These are phyloP conservation scores for Leishmania martiniquensis DNA, from an alignment of 208 protist species.

Conservation along the genomic window DNA sequence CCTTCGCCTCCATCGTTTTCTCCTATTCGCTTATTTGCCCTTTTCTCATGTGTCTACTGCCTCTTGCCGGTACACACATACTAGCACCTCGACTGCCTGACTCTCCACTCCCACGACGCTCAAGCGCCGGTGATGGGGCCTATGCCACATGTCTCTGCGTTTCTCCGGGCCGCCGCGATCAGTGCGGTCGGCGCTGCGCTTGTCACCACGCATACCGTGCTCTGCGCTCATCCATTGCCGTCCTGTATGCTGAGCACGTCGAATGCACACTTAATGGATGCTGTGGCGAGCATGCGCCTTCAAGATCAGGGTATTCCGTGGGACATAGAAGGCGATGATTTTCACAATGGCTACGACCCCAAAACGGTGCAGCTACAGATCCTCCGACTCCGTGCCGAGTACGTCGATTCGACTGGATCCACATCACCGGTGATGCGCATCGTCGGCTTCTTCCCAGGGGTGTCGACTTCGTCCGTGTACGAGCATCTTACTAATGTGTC, in stretches of 20 bases:
- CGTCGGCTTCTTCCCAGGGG: conserved; percentile 54
- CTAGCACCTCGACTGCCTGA: no score
- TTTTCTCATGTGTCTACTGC: not conserved
- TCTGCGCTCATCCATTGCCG: not conserved
- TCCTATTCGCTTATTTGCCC: not conserved
- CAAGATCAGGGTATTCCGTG: conserved; percentile 15
- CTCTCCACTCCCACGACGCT: no score
- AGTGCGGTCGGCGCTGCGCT: not conserved
- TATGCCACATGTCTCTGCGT: not conserved
- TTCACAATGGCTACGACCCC: not conserved
- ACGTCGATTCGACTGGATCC: conserved; percentile 23
- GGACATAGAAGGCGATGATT: conserved; percentile 25
- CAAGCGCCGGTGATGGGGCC: no score
- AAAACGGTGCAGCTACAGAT: conserved; percentile 37
- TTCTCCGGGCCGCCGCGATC: conserved; percentile 13
- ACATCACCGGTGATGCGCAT: conserved; percentile 57
- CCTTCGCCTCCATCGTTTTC: not conserved
- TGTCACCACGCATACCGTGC: not conserved
- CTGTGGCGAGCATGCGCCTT: conserved; percentile 17
- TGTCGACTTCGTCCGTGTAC: conserved; percentile 35
- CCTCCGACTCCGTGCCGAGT: conserved; percentile 36
- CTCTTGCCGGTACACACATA: not conserved
- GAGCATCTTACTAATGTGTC: conserved; percentile 48
- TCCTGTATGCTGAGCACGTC: not conserved
- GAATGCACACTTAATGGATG: conserved; percentile 3